Conservation (phyloP, 2,329 filamentous ascomycete species). For the Corinectria fuckeliana region DNA sequence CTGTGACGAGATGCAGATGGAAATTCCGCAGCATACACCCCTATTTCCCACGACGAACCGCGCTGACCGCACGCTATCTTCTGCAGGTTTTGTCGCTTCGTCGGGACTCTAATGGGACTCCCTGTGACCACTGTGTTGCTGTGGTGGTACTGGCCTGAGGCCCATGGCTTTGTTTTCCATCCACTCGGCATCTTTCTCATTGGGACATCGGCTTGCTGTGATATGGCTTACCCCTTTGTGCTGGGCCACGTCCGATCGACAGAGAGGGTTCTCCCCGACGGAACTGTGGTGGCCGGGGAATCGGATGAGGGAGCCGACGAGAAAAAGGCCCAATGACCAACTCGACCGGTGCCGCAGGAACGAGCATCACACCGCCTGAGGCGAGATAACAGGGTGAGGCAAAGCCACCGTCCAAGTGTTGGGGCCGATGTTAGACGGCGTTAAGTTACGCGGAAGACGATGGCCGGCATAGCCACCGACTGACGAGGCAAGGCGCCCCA, state of each 20-base stretch:
- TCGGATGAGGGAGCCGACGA: slow-evolving; percentile 6
- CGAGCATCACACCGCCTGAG: not conserved
- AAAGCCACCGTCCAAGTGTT: not conserved
- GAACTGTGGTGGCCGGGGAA: slow-evolving; percentile 41
- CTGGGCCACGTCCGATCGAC: slow-evolving; percentile 48
- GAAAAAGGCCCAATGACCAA: slow-evolving; percentile 31
- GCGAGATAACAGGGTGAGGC: not conserved
- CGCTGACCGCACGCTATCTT: slow-evolving; percentile 22
- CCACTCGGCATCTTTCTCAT: slow-evolving; percentile 52
- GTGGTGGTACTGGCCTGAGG: slow-evolving; percentile 60
- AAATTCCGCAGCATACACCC: not conserved
- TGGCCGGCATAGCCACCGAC: not conserved
- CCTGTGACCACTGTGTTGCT: slow-evolving; percentile 47
- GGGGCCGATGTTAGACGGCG: no score
- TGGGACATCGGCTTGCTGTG: slow-evolving; percentile 48
- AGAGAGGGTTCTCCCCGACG: slow-evolving; percentile 47
- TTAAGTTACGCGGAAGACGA: not conserved
- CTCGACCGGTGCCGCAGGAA: not conserved
- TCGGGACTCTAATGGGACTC: slow-evolving; percentile 52
- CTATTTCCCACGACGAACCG: not conserved
- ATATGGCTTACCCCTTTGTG: slow-evolving; percentile 53
- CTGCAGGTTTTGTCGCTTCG: slow-evolving; percentile 50
- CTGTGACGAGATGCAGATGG: slow-evolving; percentile 5
- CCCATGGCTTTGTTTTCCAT: slow-evolving; percentile 54
- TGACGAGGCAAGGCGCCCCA: not conserved